Evolutionary conservation across 495 filamentous ascomycete species (phyloP).

Genomic region (Podospora pseudocomata): DNA sequence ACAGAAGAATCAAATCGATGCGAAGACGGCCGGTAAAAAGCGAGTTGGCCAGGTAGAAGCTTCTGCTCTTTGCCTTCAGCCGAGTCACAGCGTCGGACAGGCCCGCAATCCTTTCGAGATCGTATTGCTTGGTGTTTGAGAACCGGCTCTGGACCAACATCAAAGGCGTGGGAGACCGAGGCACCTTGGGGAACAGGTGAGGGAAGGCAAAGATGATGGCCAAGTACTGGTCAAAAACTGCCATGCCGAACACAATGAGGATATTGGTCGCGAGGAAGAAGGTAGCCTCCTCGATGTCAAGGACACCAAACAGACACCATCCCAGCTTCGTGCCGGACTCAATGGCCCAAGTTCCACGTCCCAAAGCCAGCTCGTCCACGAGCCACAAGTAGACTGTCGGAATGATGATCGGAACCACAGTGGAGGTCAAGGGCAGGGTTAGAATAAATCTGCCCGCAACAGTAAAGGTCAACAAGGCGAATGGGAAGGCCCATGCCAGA

Average conservation of each 20-base stretch:
- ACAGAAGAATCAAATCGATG: constrained; percentile 61
- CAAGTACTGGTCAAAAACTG: constrained; percentile 60
- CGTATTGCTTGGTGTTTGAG: constrained; percentile 40
- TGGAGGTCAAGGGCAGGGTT: constrained; percentile 49
- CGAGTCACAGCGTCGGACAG: constrained; percentile 52
- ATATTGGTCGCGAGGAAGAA: constrained; percentile 66
- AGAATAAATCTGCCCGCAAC: constrained; percentile 58
- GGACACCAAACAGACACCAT: constrained; percentile 53
- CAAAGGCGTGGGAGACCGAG: constrained; percentile 41
- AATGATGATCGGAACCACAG: constrained; percentile 51
- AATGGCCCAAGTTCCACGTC: constrained; percentile 64
- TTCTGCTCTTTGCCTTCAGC: constrained; percentile 58
- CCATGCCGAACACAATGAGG: constrained; percentile 61
- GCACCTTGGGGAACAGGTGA: constrained; percentile 40
- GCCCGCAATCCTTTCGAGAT: constrained; percentile 49
- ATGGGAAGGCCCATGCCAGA: constrained; percentile 60
- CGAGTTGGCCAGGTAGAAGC: constrained; percentile 64
- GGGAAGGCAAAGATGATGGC: constrained; percentile 57
- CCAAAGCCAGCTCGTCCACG: constrained; percentile 59
- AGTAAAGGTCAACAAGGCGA: constrained; percentile 59
- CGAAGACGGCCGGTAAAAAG: constrained; percentile 60
- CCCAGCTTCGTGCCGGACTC: constrained; percentile 58
- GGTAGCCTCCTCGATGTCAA: constrained; percentile 65
- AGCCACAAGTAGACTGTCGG: constrained; percentile 66
- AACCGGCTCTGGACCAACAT: constrained; percentile 47